Evolutionary conservation across 2,329 filamentous ascomycete genomes (phyloP), one percentile per base, ranked within the genome.

Genomic region (Cordyceps farinosa): DNA sequence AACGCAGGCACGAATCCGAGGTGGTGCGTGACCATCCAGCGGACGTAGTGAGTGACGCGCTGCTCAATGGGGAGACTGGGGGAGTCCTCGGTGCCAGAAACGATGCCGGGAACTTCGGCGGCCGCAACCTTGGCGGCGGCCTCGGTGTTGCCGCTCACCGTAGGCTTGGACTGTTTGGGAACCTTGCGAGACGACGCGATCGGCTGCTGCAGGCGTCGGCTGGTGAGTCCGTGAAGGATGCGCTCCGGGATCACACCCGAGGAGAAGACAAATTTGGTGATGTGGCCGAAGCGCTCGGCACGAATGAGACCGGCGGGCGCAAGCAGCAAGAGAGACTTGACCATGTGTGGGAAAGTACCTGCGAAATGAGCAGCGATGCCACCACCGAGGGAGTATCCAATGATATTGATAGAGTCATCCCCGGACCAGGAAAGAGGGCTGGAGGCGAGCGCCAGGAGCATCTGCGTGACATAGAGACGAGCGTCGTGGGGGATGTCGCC

Each of bases 361-460:
- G 90, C 86, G 71, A 96, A 94, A 65, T 88, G 85, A 6, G 88
- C 85, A 5, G 87, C 87, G 62, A 96, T 88, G 59, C 89, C 90
- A 53, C 92, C 92, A 63, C 92, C 92, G 1, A 96, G 82, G 0
- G 90, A 93, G 76, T 95, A 96, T 11, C 92, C 92, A 13, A 93
- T 77, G 27, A 96, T 75, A 54, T 83, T 83, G 71, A 95, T 87
- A 54, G 79, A 82, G 50, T 73, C 70, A 15, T 71, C 66, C 50
- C 85, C 84, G 0, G 85, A 87, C 90, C 90, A 92, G 15, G 85
- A 68, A 3, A 94, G 76, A 0, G 85, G 80, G 2, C 90, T 92
- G 1, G 90, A 92, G 32, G 85, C 81, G 11, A 94, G 77, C 15
- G 83, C 89, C 34, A 90, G 82, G 47, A 92, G 80, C 62, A 92